Percentiles rank a stretch among this genome's conserved stretches.
Conservation (phyloP, 805 yeast genomes). For the Yarrowia sp. region DNA sequence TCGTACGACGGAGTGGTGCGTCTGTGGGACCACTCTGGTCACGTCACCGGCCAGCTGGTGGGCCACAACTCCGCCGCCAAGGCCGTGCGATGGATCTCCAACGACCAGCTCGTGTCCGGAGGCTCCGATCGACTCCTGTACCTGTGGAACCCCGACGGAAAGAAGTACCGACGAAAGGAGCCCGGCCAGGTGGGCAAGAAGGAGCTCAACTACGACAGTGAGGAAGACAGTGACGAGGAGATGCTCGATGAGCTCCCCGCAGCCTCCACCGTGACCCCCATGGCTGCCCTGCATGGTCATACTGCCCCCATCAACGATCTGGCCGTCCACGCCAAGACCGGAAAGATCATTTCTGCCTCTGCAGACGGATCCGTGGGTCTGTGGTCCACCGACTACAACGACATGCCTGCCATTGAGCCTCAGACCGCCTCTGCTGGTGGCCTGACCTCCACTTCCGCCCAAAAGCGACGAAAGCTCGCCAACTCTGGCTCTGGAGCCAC, state of each 20-base stretch:
- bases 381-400: constrained; percentile 89
- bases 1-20: constrained; percentile 95
- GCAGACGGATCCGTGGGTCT: constrained; percentile 80
- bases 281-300: constrained; percentile 87
- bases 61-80: constrained; percentile 92
- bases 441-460: constrained; percentile 73
- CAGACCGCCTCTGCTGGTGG: constrained; percentile 46
- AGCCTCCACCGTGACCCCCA: constrained; percentile 58
- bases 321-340: constrained; percentile 61
- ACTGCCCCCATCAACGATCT: constrained; percentile 82
- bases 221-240: constrained; percentile 52
- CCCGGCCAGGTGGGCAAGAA: constrained; percentile 36
- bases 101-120: constrained; percentile 77
- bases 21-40: constrained; percentile 83
- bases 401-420: constrained; percentile 68
- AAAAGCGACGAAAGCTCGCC: constrained; percentile 85
- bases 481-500: constrained; percentile 51
- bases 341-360: constrained; percentile 81
- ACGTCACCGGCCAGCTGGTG: constrained; percentile 75
- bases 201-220: constrained; percentile 40
- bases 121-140: constrained; percentile 90
- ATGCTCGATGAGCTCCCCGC: constrained; percentile 54
- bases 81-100: constrained; percentile 78
- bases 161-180: constrained; percentile 42
- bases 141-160: constrained; percentile 76